Evolutionary conservation across 192 early-diverging fungal species (phyloP).

Genomic region (Spizellomyces punctatus): DNA sequence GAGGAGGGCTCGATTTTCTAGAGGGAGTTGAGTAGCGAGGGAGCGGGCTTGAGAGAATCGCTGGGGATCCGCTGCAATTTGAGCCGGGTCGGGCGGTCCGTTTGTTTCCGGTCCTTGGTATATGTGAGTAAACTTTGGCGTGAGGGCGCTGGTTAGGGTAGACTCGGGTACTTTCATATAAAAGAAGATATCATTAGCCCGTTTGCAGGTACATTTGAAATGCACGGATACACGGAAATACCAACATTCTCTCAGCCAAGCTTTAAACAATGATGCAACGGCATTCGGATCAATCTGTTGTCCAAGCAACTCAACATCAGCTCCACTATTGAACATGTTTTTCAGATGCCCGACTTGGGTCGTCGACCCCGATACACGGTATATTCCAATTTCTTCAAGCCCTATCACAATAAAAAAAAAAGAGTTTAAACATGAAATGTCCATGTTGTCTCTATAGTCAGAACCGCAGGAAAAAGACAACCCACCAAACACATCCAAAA

Average conservation of each 20-base stretch:
- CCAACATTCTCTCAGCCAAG: constrained; percentile 23
- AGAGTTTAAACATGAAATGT: neutral
- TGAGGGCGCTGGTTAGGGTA: constrained; percentile 11
- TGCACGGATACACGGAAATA: too few species aligned
- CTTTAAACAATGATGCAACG: constrained; percentile 30
- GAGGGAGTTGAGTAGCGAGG: constrained; percentile 56
- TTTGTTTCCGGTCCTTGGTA: neutral
- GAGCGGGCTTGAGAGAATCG: neutral
- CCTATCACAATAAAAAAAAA: constrained; percentile 1
- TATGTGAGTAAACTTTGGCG: neutral
- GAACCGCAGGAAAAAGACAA: neutral
- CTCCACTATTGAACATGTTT: constrained; percentile 77
- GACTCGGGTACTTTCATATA: constrained; percentile 24
- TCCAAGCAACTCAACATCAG: constrained; percentile 67
- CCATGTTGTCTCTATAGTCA: too few species aligned
- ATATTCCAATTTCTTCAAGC: constrained; percentile 87
- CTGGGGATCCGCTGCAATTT: neutral
- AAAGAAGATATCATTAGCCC: neutral
- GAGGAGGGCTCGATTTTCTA: constrained; percentile 85
- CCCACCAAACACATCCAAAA: constrained; percentile 67
- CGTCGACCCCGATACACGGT: constrained; percentile 84
- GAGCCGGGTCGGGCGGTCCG: too few species aligned
- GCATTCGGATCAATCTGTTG: constrained; percentile 28
- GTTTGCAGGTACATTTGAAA: too few species aligned
- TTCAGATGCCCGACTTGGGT: constrained; percentile 71